A percentile compares a stretch with the other conserved stretches of the same genome.
These are phyloP conservation scores for Gossypium gossypioides DNA, from an alignment of 441 rosid species.

Conservation along the genomic window DNA sequence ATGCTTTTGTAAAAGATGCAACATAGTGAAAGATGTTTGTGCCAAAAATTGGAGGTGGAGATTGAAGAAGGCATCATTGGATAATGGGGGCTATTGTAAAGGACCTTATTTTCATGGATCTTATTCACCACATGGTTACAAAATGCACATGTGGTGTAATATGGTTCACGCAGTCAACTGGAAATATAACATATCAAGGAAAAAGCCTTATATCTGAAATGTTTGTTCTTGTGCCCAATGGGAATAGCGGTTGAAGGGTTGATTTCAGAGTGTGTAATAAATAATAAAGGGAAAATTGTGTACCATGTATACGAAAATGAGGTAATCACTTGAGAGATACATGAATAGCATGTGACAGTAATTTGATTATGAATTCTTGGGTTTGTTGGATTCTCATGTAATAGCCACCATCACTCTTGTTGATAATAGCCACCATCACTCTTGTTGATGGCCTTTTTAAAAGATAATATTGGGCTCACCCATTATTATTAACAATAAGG, in stretches of 20 bases:
- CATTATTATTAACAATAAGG: no score
- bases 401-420: background rate
- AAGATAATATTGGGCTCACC: no score
- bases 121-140: background rate
- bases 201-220: background rate
- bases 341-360: background rate
- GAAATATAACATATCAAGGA: background rate
- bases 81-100: background rate
- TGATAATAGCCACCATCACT: background rate
- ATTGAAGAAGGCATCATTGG: background rate
- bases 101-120: conserved; percentile 2
- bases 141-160: background rate
- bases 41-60: background rate
- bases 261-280: background rate
- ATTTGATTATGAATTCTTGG: background rate
- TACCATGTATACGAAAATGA: background rate
- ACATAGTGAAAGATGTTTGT: background rate
- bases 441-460: background rate
- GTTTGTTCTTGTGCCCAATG: background rate
- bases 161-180: background rate
- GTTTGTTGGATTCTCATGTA: background rate
- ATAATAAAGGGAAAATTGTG: background rate
- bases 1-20: background rate
- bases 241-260: background rate
- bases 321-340: background rate